These are phyloP conservation scores for Phytopythium oedochilum DNA, from an alignment of 352 stramenopile species.

Conservation along the genomic window DNA sequence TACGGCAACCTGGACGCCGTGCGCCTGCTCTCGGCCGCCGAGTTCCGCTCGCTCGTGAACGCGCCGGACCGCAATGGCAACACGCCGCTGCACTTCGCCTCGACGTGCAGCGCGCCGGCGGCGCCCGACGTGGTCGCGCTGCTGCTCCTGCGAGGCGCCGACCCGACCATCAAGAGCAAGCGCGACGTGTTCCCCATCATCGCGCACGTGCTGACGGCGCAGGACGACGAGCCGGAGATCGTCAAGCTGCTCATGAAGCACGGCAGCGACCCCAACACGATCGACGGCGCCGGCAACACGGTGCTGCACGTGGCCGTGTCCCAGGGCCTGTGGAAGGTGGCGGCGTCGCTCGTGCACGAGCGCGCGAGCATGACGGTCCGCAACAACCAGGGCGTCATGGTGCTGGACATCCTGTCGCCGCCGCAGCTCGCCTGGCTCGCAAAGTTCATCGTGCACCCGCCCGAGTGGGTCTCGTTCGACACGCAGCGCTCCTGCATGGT, in stretches of 20 bases:
- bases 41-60: constrained; percentile 61
- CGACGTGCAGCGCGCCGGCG: constrained; percentile 44
- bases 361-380: constrained; percentile 66
- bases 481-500: constrained; percentile 71
- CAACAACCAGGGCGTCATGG: constrained; percentile 67
- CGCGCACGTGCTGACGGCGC: constrained; percentile 66
- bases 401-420: constrained; percentile 70
- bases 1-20: constrained; percentile 64
- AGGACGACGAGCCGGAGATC: constrained; percentile 66
- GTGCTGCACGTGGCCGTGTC: constrained; percentile 77
- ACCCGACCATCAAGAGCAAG: constrained; percentile 68
- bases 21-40: constrained; percentile 40
- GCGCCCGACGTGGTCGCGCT: constrained; percentile 55
- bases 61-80: constrained; percentile 72
- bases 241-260: constrained; percentile 71
- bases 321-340: constrained; percentile 71
- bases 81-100: constrained; percentile 77
- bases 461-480: constrained; percentile 66
- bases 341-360: constrained; percentile 55
- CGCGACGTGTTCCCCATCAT: constrained; percentile 74
- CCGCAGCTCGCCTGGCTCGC: constrained; percentile 69
- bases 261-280: constrained; percentile 70
- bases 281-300: constrained; percentile 65
- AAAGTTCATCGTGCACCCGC: constrained; percentile 70
- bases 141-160: constrained; percentile 45